These are phyloP conservation scores for Torulaspora franciscae DNA, from an alignment of 805 yeast genomes.

Conservation along the genomic window DNA sequence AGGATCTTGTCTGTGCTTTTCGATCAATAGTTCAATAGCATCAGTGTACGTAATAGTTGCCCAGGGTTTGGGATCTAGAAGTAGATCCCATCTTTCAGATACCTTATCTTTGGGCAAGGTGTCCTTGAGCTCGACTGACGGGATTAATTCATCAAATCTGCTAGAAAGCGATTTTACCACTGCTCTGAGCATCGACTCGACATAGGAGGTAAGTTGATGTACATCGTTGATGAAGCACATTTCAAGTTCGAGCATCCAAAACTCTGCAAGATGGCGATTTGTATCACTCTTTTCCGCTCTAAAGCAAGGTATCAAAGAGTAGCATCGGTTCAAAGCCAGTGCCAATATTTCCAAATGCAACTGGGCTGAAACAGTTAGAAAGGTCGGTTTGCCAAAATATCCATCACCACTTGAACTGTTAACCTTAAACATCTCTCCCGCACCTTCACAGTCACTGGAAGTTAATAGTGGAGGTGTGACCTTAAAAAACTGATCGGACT, in stretches of 20 bases:
- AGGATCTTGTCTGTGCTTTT: conserved; percentile 31
- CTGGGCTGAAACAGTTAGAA: conserved; percentile 86
- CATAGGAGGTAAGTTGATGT: conserved; percentile 54
- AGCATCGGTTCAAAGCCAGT: conserved; percentile 69
- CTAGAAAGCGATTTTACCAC: conserved; percentile 38
- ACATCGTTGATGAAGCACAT: conserved; percentile 59
- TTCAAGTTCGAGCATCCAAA: conserved; percentile 98
- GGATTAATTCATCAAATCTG: conserved; percentile 25
- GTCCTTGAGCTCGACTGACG: conserved; percentile 14
- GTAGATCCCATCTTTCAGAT: conserved; percentile 52
- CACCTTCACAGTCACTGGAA: conserved; percentile 93
- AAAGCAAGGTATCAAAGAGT: conserved; percentile 88
- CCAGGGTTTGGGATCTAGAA: conserved; percentile 52
- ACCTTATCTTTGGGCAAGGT: conserved; percentile 30
- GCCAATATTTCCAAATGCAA: conserved; percentile 81
- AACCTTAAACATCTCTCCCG: conserved; percentile 80
- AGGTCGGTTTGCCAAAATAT: conserved; percentile 64
- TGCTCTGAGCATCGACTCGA: conserved; percentile 63
- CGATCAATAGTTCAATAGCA: conserved; percentile 55
- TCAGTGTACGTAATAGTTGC: conserved; percentile 66
- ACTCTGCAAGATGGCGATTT: conserved; percentile 84
- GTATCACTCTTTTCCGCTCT: conserved; percentile 93
- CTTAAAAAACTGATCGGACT: conserved; percentile 52
- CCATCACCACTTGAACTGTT: conserved; percentile 32
- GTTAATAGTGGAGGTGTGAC: conserved; percentile 86